Evolutionary conservation across 75 land plant species (phyloP).

Genomic region (Cupressus sempervirens): DNA sequence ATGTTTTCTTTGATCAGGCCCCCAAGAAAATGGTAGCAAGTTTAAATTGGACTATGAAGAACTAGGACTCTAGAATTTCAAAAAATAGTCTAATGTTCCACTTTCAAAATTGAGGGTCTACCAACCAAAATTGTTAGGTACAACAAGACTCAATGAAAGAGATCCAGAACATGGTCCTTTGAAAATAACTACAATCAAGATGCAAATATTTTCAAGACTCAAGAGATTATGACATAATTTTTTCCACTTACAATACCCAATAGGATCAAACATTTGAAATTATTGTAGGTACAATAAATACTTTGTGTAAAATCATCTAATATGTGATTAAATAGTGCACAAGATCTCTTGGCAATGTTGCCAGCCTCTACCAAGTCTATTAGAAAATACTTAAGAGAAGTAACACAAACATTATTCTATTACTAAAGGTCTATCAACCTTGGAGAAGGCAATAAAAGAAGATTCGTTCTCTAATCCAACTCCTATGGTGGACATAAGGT

Average conservation of each 20-base stretch:
- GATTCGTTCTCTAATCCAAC: not conserved
- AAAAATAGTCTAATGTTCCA: not conserved
- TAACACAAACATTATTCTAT: not conserved
- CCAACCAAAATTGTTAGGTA: not conserved
- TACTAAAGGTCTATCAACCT: not conserved
- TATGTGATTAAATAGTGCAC: not conserved
- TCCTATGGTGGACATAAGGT: not conserved
- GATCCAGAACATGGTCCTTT: not conserved
- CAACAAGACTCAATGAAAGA: not conserved
- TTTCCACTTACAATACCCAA: not conserved
- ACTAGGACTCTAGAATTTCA: not conserved
- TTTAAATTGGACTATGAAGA: not conserved
- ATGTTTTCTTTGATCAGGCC: not conserved
- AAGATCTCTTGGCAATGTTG: not conserved
- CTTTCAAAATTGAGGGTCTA: not conserved
- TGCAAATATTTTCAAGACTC: not conserved
- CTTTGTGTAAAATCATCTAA: not conserved
- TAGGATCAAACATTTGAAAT: not conserved
- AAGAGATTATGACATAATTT: not conserved
- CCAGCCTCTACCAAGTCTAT: not conserved
- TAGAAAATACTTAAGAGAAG: not conserved
- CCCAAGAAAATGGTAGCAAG: not conserved
- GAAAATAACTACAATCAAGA: not conserved
- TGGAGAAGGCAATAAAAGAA: not conserved
- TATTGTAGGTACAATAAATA: not conserved